A percentile compares a stretch with the other conserved stretches of the same genome.
Conservation (phyloP, 768 basidiomycete genomes). For the Pleurotus tuoliensis region DNA sequence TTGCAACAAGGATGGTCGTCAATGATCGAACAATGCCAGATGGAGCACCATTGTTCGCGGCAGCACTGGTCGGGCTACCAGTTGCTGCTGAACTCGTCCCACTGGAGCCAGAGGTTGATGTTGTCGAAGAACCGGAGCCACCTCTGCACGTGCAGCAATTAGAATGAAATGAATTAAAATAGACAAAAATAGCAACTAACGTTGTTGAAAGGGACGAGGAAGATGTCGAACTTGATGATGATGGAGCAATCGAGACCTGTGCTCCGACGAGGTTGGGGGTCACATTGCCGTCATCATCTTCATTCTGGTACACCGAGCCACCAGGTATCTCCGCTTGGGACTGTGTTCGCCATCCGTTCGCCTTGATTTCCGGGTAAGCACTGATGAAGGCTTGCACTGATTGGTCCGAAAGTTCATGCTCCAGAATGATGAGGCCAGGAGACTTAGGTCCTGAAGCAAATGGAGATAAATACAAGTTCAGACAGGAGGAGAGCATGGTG, state of each 20-base stretch:
- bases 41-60: background rate
- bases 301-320: constrained; percentile 45
- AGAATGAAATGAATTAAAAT: background rate
- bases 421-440: constrained; percentile 78
- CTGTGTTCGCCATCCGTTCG: constrained; percentile 67
- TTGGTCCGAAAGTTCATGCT: constrained; percentile 71
- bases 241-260: background rate
- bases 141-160: background rate
- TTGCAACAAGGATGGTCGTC: background rate
- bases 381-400: constrained; percentile 65
- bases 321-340: constrained; percentile 46
- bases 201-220: background rate
- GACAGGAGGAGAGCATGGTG: background rate
- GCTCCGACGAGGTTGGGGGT: constrained; percentile 10
- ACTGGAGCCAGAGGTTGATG: background rate
- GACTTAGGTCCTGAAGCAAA: constrained; percentile 50
- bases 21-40: background rate
- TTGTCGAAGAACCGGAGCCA: background rate
- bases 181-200: constrained; percentile 1
- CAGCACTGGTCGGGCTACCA: background rate
- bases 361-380: constrained; percentile 57
- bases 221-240: background rate
- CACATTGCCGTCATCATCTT: constrained; percentile 14
- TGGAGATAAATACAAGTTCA: background rate
- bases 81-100: background rate